These are phyloP conservation scores for Anthoceros angustus DNA, from an alignment of 225 moss, liverwort and hornwort genomes.

Conservation along the genomic window DNA sequence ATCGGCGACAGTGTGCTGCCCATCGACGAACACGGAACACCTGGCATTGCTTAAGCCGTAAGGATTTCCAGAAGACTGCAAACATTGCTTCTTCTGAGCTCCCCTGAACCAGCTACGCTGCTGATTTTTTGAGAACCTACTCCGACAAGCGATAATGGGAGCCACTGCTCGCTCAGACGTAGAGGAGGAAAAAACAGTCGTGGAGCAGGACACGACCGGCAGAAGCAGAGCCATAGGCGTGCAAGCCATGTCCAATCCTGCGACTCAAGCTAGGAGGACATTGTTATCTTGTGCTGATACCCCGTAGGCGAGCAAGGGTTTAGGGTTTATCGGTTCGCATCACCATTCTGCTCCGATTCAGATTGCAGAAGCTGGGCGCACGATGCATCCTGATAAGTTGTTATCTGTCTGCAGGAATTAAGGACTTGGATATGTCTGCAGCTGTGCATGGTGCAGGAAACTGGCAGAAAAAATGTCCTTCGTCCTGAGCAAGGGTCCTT, in stretches of 20 bases:
- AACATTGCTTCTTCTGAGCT: not conserved
- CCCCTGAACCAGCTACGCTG: not conserved
- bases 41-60: not conserved
- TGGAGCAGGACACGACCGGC: not conserved
- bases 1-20: not conserved
- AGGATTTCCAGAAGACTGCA: not conserved
- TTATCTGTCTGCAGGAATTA: too few species aligned
- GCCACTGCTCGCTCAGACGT: not conserved
- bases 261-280: not conserved
- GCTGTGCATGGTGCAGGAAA: too few species aligned
- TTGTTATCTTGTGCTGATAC: not conserved
- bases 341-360: not conserved
- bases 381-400: too few species aligned
- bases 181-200: not conserved
- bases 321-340: not conserved
- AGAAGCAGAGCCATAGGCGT: not conserved
- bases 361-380: too few species aligned
- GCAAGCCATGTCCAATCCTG: conserved; percentile 1
- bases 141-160: not conserved
- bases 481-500: conserved; percentile 34
- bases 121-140: not conserved
- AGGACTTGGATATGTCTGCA: too few species aligned
- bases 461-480: not conserved
- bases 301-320: not conserved
- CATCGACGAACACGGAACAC: not conserved